Percentiles rank a stretch among this genome's conserved stretches.
Evolutionary conservation across 768 basidiomycete species (phyloP).

Genomic region (Leccinum subtestaceum): DNA sequence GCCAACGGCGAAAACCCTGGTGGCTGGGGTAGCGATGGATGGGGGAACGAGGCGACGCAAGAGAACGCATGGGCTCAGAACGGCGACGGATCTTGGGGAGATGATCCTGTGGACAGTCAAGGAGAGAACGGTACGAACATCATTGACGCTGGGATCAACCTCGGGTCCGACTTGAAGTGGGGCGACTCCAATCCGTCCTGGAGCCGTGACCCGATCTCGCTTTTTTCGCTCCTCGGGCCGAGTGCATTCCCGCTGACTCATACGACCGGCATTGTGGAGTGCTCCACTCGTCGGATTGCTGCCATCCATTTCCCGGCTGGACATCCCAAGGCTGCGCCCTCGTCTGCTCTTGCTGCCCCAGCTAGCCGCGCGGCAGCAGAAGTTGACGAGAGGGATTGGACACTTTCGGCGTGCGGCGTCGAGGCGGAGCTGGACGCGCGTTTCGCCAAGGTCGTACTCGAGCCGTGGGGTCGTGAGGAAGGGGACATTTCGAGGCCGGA

Average conservation of each 20-base stretch:
- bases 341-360: neutral
- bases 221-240: constrained; percentile 51
- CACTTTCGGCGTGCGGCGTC: constrained; percentile 29
- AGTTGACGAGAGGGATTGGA: constrained; percentile 6
- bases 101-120: constrained; percentile 8
- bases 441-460: constrained; percentile 50
- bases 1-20: neutral
- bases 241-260: constrained; percentile 60
- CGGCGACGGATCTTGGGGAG: constrained; percentile 1
- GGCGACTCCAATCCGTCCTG: constrained; percentile 21
- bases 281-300: constrained; percentile 56
- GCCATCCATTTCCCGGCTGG: constrained; percentile 40
- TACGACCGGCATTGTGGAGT: constrained; percentile 62
- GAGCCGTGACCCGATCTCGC: constrained; percentile 20
- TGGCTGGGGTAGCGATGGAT: constrained; percentile 5
- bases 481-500: constrained; percentile 37
- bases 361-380: constrained; percentile 7
- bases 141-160: neutral
- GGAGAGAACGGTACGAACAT: constrained; percentile 4
- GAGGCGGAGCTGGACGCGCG: constrained; percentile 47
- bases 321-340: constrained; percentile 14
- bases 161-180: constrained; percentile 8
- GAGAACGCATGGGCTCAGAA: constrained; percentile 12
- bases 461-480: constrained; percentile 50
- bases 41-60: constrained; percentile 10